Evolutionary conservation across 306 rosid species (phyloP), one percentile per base, ranked within the genome.

Genomic region (Arachis hypogaea): DNA sequence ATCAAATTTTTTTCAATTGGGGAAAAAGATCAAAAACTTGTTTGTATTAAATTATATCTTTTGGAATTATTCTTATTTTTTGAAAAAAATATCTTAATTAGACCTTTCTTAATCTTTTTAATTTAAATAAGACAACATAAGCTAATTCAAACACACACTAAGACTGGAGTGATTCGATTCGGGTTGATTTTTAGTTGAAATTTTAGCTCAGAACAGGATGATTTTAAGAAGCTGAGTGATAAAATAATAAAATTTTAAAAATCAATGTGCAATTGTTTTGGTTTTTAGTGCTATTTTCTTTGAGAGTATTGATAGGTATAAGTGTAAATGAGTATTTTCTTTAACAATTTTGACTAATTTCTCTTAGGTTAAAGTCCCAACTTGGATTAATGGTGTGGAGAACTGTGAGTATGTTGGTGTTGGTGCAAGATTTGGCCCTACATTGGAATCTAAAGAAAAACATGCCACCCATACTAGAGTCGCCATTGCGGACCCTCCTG

Each of bases 401-500:
- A 75, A 42, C 12, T 40, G n/a, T 57, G 96, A 87, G 75, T 91
- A 84, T 77, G 98, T 94, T 72, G 98, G 98, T 59, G 89, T 94
- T 54, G 98, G 98, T 33, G 98, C 98, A 67, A 86, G 98, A 71
- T 94, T 94, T 80, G 97, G 97, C 60, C 88, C 86, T 8, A 85
- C 93, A 1, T 78, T 94, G 85, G 98, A 91, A 75, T 91, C 97
- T 3, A 88, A 92, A 88, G 93, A 89, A 82, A 91, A 83, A 68
- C 95, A 29, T 79, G 98, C 97, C 54, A 94, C 81, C 80, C 88
- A 81, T 81, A 94, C 90, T 18, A 85, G 74, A 84, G 95, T 94
- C 77, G 93, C 86, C 68, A 86, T 94, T 55, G 98, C 97, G 1
- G 95, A 94, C 67, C 98, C 97, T 75, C 97, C 97, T 77, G 95